These are phyloP conservation scores for Ophiostoma triangulosporum DNA, from an alignment of 2,329 filamentous ascomycete genomes.

Conservation along the genomic window DNA sequence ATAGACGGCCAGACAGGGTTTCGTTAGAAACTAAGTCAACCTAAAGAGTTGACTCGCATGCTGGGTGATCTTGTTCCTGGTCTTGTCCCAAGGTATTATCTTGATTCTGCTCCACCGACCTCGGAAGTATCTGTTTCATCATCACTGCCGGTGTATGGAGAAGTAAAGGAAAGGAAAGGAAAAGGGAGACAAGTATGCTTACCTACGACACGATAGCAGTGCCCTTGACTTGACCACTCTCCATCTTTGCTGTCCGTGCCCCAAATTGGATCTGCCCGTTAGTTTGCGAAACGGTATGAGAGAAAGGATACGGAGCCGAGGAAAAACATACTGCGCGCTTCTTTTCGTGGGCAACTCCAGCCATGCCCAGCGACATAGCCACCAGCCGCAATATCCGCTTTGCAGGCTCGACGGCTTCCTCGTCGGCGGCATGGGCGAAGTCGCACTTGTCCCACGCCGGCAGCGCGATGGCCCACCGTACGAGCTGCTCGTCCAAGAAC, in stretches of 20 bases:
- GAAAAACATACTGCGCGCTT: conserved; percentile 62
- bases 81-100: not conserved
- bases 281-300: not conserved
- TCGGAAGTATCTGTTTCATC: conserved; percentile 67
- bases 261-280: conserved; percentile 61
- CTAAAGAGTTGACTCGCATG: not conserved
- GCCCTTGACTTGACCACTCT: conserved; percentile 53
- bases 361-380: conserved; percentile 61
- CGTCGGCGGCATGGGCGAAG: conserved; percentile 43
- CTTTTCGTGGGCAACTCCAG: conserved; percentile 64
- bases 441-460: conserved; percentile 82
- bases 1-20: not conserved
- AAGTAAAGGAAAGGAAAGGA: too few species aligned
- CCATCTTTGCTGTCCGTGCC: conserved; percentile 72
- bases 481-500: conserved; percentile 74
- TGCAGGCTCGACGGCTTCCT: conserved; percentile 48
- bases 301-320: not conserved
- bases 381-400: conserved; percentile 72
- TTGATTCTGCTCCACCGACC: conserved; percentile 18
- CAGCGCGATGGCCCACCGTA: conserved; percentile 62
- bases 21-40: conserved; percentile 32
- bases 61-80: not conserved
- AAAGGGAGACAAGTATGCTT: not conserved
- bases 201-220: conserved; percentile 39
- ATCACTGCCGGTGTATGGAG: conserved; percentile 41